These are phyloP conservation scores for Anthostomella pinea DNA, from an alignment of 2,329 filamentous ascomycete genomes.

Conservation along the genomic window DNA sequence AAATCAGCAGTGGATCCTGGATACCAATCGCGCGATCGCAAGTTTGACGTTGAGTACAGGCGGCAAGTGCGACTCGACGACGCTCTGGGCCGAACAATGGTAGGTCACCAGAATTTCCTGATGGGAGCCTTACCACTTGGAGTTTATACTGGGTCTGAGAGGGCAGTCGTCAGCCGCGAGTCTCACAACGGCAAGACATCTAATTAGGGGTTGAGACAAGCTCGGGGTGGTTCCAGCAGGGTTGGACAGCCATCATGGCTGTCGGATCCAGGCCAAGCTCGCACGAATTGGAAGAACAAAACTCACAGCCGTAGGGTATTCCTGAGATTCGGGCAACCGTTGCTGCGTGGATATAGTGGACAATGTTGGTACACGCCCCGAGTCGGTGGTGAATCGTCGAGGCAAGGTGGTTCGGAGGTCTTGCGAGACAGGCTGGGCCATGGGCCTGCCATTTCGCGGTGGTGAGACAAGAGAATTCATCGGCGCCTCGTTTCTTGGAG, in stretches of 20 bases:
- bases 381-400: slow-evolving; percentile 91
- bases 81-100: no score
- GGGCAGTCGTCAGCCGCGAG: slow-evolving; percentile 25
- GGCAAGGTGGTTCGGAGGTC: slow-evolving; percentile 77
- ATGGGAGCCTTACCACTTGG: slow-evolving; percentile 66
- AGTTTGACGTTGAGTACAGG: no score
- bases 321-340: slow-evolving; percentile 48
- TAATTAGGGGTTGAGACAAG: slow-evolving; percentile 30
- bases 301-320: slow-evolving; percentile 43
- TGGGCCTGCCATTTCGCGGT: slow-evolving; percentile 65
- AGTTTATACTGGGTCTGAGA: slow-evolving; percentile 43
- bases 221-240: slow-evolving; percentile 18
- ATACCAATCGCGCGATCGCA: no score
- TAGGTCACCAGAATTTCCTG: no score
- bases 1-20: slow-evolving; percentile 42
- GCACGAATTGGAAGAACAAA: slow-evolving; percentile 18
- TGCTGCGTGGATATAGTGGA: slow-evolving; percentile 54
- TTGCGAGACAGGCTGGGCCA: slow-evolving; percentile 56
- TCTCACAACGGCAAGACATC: slow-evolving; percentile 30
- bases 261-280: slow-evolving; percentile 7
- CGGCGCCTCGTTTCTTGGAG: slow-evolving; percentile 70
- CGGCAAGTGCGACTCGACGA: no score
- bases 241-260: slow-evolving; percentile 14
- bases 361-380: slow-evolving; percentile 75
- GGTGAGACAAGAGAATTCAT: slow-evolving; percentile 75